phyloP scores from a whole-genome alignment of 305 asterid species.

The Stenogyne calaminthoides region DNA sequence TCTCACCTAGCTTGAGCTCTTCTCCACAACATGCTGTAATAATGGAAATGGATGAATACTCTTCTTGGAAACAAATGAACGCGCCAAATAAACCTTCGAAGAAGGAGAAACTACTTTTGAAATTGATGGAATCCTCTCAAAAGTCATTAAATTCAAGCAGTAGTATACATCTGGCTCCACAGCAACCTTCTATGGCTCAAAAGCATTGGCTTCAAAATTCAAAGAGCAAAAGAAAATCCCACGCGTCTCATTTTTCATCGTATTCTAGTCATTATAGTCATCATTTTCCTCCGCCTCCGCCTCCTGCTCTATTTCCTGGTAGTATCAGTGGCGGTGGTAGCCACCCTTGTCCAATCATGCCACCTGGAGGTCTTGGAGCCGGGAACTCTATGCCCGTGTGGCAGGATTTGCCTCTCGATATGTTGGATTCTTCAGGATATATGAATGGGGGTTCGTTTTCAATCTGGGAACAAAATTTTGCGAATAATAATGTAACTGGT shows the following conservation, averaged over 20 bases:
- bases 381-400: constrained; percentile 32
- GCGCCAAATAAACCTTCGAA: constrained; percentile 22
- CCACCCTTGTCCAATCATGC: constrained; percentile 11
- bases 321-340: constrained; percentile 8
- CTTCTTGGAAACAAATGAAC: constrained; percentile 31
- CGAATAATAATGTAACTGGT: constrained; percentile 31
- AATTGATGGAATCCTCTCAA: constrained; percentile 29
- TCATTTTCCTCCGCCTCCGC: constrained; percentile 28
- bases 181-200: constrained; percentile 14
- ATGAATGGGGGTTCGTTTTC: constrained; percentile 31
- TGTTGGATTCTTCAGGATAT: constrained; percentile 37
- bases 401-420: constrained; percentile 33
- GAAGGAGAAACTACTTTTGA: constrained; percentile 36
- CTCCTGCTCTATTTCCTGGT: constrained; percentile 1
- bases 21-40: constrained; percentile 7
- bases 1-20: constrained; percentile 32
- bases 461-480: constrained; percentile 31
- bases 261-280: constrained; percentile 10
- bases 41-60: constrained; percentile 18
- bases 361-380: constrained; percentile 23
- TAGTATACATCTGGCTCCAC: constrained; percentile 28
- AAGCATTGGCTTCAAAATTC: constrained; percentile 22
- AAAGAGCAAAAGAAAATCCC: constrained; percentile 40
- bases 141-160: constrained; percentile 36
- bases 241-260: background rate